Conservation (phyloP, 2,329 filamentous ascomycete genomes). For the Hymenotorrendiella dingleyae region DNA sequence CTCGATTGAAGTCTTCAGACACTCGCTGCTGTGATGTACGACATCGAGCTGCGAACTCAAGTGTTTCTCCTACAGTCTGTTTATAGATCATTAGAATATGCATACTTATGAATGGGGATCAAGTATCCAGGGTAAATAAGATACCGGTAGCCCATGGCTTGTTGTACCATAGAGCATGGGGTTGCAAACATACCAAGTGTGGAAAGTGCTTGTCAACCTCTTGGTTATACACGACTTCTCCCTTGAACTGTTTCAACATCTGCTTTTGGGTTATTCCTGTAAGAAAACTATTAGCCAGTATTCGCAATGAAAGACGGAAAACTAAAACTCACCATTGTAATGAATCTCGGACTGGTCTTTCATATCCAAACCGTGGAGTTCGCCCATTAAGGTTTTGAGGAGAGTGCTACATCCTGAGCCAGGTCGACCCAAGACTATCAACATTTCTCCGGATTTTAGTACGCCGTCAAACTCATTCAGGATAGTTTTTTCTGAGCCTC, state of each 20-base stretch:
- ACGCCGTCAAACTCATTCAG: conserved; percentile 59
- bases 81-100: no score
- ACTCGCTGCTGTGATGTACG: conserved; percentile 55
- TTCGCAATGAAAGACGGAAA: conserved; percentile 42
- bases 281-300: conserved; percentile 37
- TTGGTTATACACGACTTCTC: conserved; percentile 67
- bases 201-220: conserved; percentile 73
- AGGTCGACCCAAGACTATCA: conserved; percentile 63
- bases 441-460: conserved; percentile 57
- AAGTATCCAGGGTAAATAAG: no score
- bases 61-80: conserved; percentile 69
- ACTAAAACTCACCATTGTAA: conserved; percentile 50
- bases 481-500: conserved; percentile 50
- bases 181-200: no score
- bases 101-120: no score
- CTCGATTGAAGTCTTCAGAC: conserved; percentile 52
- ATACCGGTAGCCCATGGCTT: no score
- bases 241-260: conserved; percentile 56
- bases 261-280: conserved; percentile 39
- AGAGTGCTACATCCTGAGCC: conserved; percentile 60
- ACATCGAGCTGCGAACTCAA: conserved; percentile 65
- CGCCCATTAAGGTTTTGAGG: conserved; percentile 53
- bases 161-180: no score
- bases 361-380: conserved; percentile 52
- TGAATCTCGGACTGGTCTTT: conserved; percentile 47